Conservation (phyloP, 2,329 filamentous ascomycete genomes). For the Microsporum audouinii region DNA sequence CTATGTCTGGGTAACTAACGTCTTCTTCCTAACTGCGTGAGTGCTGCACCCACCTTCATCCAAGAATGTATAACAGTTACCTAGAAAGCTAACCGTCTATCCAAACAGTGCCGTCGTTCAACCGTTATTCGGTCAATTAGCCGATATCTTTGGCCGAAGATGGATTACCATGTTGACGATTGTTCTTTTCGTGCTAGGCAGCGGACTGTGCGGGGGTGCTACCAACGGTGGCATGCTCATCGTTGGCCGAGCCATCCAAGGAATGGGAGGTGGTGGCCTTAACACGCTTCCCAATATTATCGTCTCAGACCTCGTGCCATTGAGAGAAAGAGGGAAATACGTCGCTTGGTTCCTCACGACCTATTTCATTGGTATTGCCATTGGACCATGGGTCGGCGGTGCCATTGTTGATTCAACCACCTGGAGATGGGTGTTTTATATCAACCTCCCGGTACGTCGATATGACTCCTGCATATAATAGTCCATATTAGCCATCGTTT, state of each 20-base stretch:
- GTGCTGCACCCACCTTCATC: neutral
- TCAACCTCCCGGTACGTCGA: constrained; percentile 16
- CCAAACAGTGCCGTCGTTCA: constrained; percentile 6
- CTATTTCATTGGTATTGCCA: constrained; percentile 31
- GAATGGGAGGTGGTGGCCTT: constrained; percentile 40
- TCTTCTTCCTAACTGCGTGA: neutral
- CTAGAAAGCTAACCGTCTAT: neutral
- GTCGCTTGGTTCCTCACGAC: constrained; percentile 18
- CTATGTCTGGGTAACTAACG: constrained; percentile 7
- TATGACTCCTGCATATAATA: constrained; percentile 11
- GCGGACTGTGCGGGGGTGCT: constrained; percentile 42
- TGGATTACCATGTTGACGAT: constrained; percentile 33
- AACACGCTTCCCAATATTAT: constrained; percentile 34
- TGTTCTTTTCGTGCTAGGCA: constrained; percentile 42
- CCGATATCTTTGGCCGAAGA: constrained; percentile 28
- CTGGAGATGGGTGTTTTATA: constrained; percentile 24
- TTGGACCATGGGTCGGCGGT: constrained; percentile 28
- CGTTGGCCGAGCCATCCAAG: constrained; percentile 45
- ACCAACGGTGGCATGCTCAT: constrained; percentile 39
- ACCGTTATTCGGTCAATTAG: constrained; percentile 18
- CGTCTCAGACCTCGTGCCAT: constrained; percentile 37
- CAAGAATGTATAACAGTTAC: neutral
- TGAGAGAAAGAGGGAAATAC: constrained; percentile 25
- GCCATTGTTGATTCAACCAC: constrained; percentile 16
- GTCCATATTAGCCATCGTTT: neutral